A percentile compares a stretch with the other conserved stretches of the same genome.
Conservation (phyloP, 2,329 filamentous ascomycete genomes). For the Lachnellula cervina region DNA sequence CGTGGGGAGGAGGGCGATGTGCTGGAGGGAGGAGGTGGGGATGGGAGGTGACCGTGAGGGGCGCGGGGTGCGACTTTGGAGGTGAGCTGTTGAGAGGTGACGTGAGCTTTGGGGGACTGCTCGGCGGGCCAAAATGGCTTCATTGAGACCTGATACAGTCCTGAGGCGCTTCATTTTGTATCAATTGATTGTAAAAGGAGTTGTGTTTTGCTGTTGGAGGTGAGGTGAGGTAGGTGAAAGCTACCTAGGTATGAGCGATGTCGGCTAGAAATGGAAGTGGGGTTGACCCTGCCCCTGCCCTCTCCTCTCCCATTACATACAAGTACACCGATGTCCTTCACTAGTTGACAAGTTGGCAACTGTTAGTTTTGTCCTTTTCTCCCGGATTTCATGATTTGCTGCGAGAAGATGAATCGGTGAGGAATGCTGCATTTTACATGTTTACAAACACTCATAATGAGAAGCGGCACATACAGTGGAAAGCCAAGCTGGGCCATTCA, state of each 20-base stretch:
- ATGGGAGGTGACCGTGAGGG: slow-evolving; percentile 8
- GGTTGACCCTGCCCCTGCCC: neutral
- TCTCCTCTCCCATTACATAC: too few relatives aligned
- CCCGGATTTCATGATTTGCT: too few relatives aligned
- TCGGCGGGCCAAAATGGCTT: slow-evolving; percentile 12
- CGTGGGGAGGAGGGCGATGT: too few relatives aligned
- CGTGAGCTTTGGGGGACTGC: slow-evolving; percentile 16
- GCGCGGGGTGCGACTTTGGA: slow-evolving; percentile 5
- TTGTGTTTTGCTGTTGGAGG: slow-evolving; percentile 1
- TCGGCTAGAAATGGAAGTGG: slow-evolving; percentile 17
- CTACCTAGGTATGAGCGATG: slow-evolving; percentile 4
- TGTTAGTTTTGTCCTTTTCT: too few relatives aligned
- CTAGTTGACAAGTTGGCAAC: too few relatives aligned
- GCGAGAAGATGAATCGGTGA: too few relatives aligned
- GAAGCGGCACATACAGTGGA: too few relatives aligned
- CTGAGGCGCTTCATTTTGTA: slow-evolving; percentile 28
- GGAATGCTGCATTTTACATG: too few relatives aligned
- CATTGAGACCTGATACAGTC: slow-evolving; percentile 20
- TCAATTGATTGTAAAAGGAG: slow-evolving; percentile 17
- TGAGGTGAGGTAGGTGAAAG: neutral
- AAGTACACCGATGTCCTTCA: too few relatives aligned
- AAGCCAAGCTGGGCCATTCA: too few relatives aligned
- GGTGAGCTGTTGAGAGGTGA: slow-evolving; percentile 24
- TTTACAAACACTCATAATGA: too few relatives aligned
- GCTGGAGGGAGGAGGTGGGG: slow-evolving; percentile 1